Conservation (phyloP, 208 protist genomes). For the Leishmania major region DNA sequence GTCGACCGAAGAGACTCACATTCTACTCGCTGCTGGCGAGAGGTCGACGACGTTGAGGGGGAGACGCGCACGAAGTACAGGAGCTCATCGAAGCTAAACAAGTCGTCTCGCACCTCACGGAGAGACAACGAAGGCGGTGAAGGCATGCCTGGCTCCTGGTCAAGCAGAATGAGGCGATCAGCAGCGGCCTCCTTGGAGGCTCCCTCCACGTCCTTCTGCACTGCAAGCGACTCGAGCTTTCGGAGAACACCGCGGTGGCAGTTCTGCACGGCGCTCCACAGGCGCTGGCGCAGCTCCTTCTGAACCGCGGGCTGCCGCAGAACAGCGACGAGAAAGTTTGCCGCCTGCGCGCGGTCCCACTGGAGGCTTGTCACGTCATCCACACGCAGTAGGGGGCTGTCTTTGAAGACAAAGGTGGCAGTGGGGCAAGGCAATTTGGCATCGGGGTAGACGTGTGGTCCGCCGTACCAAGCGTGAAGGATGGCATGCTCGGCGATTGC, state of each 20-base stretch:
- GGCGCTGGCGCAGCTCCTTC: conserved; percentile 9
- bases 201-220: background rate
- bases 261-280: conserved; percentile 22
- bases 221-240: background rate
- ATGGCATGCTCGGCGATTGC: conserved; percentile 14
- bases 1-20: conserved; percentile 1
- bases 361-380: conserved; percentile 14
- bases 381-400: background rate
- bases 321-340: conserved; percentile 5
- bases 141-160: background rate
- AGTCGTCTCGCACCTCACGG: background rate
- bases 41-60: background rate
- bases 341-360: conserved; percentile 23
- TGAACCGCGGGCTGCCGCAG: conserved; percentile 13
- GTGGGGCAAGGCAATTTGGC: background rate
- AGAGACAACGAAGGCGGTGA: background rate
- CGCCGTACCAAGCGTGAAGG: conserved; percentile 17
- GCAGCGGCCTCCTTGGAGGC: background rate
- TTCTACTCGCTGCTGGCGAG: background rate
- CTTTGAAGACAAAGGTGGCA: background rate
- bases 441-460: conserved; percentile 8
- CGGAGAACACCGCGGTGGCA: conserved; percentile 14
- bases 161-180: background rate
- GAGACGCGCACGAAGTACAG: background rate
- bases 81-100: conserved; percentile 10